phyloP scores from a whole-genome alignment of 805 yeast species.

The Zygosaccharomyces siamensis region DNA sequence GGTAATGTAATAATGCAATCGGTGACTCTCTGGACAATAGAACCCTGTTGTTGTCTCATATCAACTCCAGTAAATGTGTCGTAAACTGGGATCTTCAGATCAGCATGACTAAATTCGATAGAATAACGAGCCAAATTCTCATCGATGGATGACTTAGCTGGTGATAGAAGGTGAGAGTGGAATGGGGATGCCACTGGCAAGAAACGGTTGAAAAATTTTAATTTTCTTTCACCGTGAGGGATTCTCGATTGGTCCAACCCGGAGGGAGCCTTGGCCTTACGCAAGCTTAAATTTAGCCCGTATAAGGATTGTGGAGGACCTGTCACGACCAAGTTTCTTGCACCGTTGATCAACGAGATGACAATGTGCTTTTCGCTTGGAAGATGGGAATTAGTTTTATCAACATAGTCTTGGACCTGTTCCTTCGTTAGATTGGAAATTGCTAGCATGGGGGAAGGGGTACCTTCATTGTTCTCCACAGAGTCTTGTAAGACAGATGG shows the following conservation, averaged over 20 bases:
- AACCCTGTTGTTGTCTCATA: constrained; percentile 51
- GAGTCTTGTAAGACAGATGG: constrained; percentile 92
- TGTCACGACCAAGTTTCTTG: constrained; percentile 87
- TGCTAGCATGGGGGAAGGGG: constrained; percentile 96
- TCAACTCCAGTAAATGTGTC: constrained; percentile 86
- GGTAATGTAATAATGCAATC: constrained; percentile 82
- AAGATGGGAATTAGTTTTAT: constrained; percentile 86
- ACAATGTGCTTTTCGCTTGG: constrained; percentile 88
- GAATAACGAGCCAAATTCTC: constrained; percentile 58
- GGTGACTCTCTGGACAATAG: constrained; percentile 64
- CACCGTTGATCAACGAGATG: constrained; percentile 90
- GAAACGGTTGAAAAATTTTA: constrained; percentile 88
- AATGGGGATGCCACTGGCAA: constrained; percentile 94
- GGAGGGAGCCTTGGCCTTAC: constrained; percentile 91
- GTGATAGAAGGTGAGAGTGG: constrained; percentile 81
- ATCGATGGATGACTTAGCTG: constrained; percentile 62
- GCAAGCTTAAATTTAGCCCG: constrained; percentile 86
- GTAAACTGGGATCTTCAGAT: constrained; percentile 77
- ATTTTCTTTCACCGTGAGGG: constrained; percentile 89
- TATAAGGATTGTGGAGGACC: constrained; percentile 98
- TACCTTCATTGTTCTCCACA: constrained; percentile 89
- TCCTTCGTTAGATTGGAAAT: constrained; percentile 78
- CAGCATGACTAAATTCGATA: constrained; percentile 50
- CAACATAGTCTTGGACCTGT: constrained; percentile 75
- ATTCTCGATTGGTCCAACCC: constrained; percentile 94